These are phyloP conservation scores for Pholiota microspora DNA, from an alignment of 768 basidiomycete species.

Conservation along the genomic window DNA sequence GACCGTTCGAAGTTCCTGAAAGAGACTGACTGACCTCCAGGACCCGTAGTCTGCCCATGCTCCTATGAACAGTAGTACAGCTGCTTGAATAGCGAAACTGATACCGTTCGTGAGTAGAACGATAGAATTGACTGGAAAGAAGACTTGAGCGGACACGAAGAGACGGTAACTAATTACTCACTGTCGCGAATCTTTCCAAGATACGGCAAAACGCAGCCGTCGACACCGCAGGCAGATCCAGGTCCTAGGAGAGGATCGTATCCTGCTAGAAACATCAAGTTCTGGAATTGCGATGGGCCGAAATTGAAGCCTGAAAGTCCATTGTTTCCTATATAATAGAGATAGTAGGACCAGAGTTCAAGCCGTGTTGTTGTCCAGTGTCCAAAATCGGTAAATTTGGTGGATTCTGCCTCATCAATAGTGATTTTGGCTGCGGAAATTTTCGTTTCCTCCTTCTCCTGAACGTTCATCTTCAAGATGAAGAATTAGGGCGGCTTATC, in stretches of 20 bases:
- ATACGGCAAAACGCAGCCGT: slow-evolving; percentile 65
- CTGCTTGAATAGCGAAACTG: slow-evolving; percentile 74
- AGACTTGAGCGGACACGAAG: neutral
- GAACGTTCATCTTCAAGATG: neutral
- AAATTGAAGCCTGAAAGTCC: slow-evolving; percentile 71
- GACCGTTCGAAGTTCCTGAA: neutral
- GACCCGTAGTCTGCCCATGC: slow-evolving; percentile 83
- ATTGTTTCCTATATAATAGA: slow-evolving; percentile 66
- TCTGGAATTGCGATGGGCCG: slow-evolving; percentile 75
- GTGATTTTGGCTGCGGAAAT: neutral
- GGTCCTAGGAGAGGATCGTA: slow-evolving; percentile 63
- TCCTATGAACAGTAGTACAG: slow-evolving; percentile 61
- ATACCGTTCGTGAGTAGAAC: slow-evolving; percentile 79
- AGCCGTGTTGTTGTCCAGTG: slow-evolving; percentile 40
- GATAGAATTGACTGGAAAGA: slow-evolving; percentile 63
- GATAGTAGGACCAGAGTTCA: slow-evolving; percentile 61
- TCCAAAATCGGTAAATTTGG: neutral
- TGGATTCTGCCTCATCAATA: neutral
- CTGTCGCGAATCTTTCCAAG: slow-evolving; percentile 60
- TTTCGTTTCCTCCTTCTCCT: neutral
- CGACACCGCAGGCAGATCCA: slow-evolving; percentile 49
- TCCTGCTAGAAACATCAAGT: slow-evolving; percentile 68
- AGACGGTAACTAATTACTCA: slow-evolving; percentile 27
- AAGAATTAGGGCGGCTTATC: neutral
- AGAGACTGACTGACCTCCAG: slow-evolving; percentile 51